Conservation (phyloP, 371 early-diverging fungal species). For the Lichtheimia corymbifera region DNA sequence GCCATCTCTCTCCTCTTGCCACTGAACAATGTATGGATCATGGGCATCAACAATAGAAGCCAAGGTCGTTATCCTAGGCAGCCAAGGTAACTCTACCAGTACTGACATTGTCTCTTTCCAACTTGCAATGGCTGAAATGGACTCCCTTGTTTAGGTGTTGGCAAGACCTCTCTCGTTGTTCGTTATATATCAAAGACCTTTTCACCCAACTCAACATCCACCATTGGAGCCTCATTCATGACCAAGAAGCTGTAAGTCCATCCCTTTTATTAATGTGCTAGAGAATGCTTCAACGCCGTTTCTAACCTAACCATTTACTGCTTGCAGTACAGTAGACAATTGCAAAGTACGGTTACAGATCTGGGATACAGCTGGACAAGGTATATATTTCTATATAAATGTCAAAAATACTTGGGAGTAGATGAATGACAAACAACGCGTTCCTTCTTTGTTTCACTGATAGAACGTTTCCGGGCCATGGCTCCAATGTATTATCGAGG, state of each 20-base stretch:
- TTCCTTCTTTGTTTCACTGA: background rate
- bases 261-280: background rate
- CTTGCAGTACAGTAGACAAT: constrained; percentile 60
- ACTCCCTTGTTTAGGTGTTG: constrained; percentile 59
- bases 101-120: background rate
- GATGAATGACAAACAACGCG: too few species aligned
- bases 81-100: constrained; percentile 51
- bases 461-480: constrained; percentile 69
- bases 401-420: background rate
- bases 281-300: background rate
- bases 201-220: constrained; percentile 77
- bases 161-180: constrained; percentile 83
- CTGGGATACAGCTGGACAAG: constrained; percentile 76
- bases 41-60: constrained; percentile 64
- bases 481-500: constrained; percentile 84
- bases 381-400: constrained; percentile 27
- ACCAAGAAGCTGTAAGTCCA: constrained; percentile 68
- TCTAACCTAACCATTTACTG: background rate
- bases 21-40: constrained; percentile 20
- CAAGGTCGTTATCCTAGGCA: constrained; percentile 77
- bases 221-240: constrained; percentile 83
- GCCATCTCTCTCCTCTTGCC: too few species aligned
- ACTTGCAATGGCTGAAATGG: background rate
- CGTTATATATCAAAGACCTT: constrained; percentile 79
- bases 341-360: constrained; percentile 70